These are phyloP conservation scores for Globomyces pollinis-pini DNA, from an alignment of 192 early-diverging fungal species.

Conservation along the genomic window DNA sequence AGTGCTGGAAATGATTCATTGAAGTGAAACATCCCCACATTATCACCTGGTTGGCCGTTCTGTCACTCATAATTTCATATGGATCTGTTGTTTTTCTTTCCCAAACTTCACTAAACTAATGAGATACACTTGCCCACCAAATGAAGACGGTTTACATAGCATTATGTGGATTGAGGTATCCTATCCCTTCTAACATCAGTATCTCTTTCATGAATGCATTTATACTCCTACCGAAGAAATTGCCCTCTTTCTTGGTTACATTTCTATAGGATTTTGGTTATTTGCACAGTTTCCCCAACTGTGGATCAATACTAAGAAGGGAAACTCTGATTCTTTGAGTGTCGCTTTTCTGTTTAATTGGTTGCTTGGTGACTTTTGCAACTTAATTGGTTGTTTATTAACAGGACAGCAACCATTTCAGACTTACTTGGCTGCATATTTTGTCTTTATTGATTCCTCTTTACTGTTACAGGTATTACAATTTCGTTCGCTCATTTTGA, in stretches of 20 bases:
- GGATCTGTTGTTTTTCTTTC: no score
- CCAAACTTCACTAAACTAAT: no score
- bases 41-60: no score
- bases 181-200: background rate
- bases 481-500: conserved; percentile 6
- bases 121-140: background rate
- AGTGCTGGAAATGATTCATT: background rate
- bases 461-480: conserved; percentile 32
- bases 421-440: conserved; percentile 46
- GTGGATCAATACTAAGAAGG: conserved; percentile 42
- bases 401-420: conserved; percentile 75
- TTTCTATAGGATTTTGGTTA: conserved; percentile 59
- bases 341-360: conserved; percentile 55
- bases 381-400: conserved; percentile 61
- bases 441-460: conserved; percentile 28
- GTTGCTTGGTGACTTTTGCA: conserved; percentile 64
- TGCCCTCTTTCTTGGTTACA: conserved; percentile 35
- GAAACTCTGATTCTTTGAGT: conserved; percentile 42
- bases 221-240: background rate
- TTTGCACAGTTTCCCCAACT: conserved; percentile 69
- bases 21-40: background rate
- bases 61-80: no score
- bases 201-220: background rate
- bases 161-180: background rate
- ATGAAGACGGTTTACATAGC: background rate